A percentile compares a stretch with the other conserved stretches of the same genome.
Evolutionary conservation across 2,329 filamentous ascomycete species (phyloP).

Genomic region (Xylogone sp.): DNA sequence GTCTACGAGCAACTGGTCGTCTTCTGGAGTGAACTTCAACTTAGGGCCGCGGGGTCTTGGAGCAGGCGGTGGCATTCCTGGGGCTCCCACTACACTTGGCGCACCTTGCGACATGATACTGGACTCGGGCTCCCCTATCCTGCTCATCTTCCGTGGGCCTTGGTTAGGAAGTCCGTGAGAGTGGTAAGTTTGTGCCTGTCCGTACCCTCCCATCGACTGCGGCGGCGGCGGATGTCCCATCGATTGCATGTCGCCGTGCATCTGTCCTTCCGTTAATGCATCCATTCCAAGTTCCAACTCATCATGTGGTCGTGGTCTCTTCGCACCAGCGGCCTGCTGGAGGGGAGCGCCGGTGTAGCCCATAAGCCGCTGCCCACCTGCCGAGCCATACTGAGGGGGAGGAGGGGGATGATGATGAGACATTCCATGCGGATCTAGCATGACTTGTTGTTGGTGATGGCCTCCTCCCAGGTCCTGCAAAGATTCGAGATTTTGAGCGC

Average conservation of each 20-base stretch:
- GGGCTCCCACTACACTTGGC: conserved; percentile 81
- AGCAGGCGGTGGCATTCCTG: conserved; percentile 82
- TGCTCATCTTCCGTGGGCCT: conserved; percentile 65
- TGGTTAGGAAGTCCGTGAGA: conserved; percentile 79
- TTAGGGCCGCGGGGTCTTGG: conserved; percentile 81
- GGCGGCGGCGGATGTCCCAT: conserved; percentile 52
- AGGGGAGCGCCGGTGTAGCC: conserved; percentile 37
- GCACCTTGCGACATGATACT: conserved; percentile 52
- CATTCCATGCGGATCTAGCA: conserved; percentile 54
- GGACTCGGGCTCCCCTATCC: conserved; percentile 48
- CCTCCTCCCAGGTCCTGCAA: conserved; percentile 30
- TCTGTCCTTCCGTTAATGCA: conserved; percentile 38
- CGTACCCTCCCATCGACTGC: conserved; percentile 47
- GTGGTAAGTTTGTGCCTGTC: conserved; percentile 47
- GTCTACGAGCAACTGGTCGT: conserved; percentile 83
- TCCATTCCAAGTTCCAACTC: conserved; percentile 48
- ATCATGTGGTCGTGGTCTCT: conserved; percentile 50
- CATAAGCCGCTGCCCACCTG: conserved; percentile 45
- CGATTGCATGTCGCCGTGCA: conserved; percentile 31
- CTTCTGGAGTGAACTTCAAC: conserved; percentile 89
- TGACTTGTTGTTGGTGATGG: conserved; percentile 50
- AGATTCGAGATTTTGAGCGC: conserved; percentile 24
- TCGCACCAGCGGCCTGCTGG: conserved; percentile 31
- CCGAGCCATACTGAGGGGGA: conserved; percentile 40
- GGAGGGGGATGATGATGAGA: conserved; percentile 43